Percentiles rank a stretch among this genome's conserved stretches.
Evolutionary conservation across 2,329 filamentous ascomycete species (phyloP).

Genomic region (Pseudocercospora macadamiae): DNA sequence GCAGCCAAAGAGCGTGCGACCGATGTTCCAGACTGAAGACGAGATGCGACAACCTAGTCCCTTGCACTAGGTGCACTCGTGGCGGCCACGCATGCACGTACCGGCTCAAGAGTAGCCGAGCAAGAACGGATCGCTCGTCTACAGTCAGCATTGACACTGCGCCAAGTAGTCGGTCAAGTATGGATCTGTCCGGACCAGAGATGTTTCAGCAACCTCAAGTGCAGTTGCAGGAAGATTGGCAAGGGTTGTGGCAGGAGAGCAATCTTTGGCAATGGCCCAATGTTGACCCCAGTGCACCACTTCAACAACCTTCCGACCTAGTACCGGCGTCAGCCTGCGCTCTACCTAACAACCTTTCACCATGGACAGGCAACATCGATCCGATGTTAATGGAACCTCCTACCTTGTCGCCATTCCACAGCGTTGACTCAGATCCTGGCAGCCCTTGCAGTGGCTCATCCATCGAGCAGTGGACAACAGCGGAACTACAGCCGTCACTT

Average conservation of each 20-base stretch:
- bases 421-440: not conserved
- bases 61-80: conserved; percentile 23
- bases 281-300: not conserved
- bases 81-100: conserved; percentile 23
- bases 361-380: not conserved
- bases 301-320: not conserved
- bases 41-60: conserved; percentile 24
- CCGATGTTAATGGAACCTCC: not conserved
- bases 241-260: not conserved
- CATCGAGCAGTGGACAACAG: not conserved
- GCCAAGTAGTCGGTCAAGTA: not conserved
- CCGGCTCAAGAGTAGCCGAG: conserved; percentile 18
- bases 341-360: not conserved
- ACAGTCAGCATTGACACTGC: conserved; percentile 10
- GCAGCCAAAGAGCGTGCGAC: conserved; percentile 26
- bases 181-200: not conserved
- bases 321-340: not conserved
- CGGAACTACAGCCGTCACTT: not conserved
- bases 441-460: conserved; percentile 2
- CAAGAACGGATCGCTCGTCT: conserved; percentile 19
- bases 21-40: conserved; percentile 27
- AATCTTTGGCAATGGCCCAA: not conserved
- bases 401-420: not conserved
- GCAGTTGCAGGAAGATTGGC: not conserved
- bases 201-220: not conserved